These are phyloP conservation scores for Microstroma glucosiphilum DNA, from an alignment of 1,284 basidiomycete genomes.

Conservation along the genomic window DNA sequence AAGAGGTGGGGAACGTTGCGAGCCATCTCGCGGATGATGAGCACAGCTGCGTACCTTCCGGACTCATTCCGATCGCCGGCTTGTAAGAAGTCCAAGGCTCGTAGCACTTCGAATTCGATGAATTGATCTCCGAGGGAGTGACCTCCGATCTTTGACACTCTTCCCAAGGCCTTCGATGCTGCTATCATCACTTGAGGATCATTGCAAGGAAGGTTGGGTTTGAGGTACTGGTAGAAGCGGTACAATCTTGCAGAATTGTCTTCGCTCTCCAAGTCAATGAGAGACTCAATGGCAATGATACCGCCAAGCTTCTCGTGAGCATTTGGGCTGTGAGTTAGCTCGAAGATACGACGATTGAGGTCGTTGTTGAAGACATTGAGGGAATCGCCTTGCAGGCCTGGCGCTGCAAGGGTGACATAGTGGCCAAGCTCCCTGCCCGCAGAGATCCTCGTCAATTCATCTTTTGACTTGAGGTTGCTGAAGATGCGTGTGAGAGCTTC, in stretches of 20 bases:
- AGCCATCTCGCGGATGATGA: slow-evolving; percentile 50
- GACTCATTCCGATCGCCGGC: slow-evolving; percentile 53
- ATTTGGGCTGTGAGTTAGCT: slow-evolving; percentile 72
- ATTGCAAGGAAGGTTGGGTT: slow-evolving; percentile 71
- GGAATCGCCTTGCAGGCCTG: slow-evolving; percentile 44
- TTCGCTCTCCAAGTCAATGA: slow-evolving; percentile 30
- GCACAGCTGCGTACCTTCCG: slow-evolving; percentile 49
- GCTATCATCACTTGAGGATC: slow-evolving; percentile 82
- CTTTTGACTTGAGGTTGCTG: slow-evolving; percentile 14
- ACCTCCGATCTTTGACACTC: slow-evolving; percentile 73
- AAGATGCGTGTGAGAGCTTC: slow-evolving; percentile 11
- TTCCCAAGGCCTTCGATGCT: slow-evolving; percentile 74
- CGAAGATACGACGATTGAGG: slow-evolving; percentile 69
- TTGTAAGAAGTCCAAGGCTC: slow-evolving; percentile 67
- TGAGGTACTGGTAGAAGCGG: slow-evolving; percentile 85
- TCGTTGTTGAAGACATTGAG: slow-evolving; percentile 50
- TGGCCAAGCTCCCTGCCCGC: slow-evolving; percentile 43
- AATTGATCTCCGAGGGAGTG: slow-evolving; percentile 75
- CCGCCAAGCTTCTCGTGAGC: slow-evolving; percentile 72
- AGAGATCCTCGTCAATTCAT: slow-evolving; percentile 24
- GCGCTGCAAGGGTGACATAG: slow-evolving; percentile 25
- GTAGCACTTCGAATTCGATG: slow-evolving; percentile 76
- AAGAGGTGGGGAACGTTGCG: slow-evolving; percentile 47
- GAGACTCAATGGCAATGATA: slow-evolving; percentile 68
- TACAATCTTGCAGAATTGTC: slow-evolving; percentile 63